These are phyloP conservation scores for Tulasnella calospora DNA, from an alignment of 768 basidiomycete species.

Conservation along the genomic window DNA sequence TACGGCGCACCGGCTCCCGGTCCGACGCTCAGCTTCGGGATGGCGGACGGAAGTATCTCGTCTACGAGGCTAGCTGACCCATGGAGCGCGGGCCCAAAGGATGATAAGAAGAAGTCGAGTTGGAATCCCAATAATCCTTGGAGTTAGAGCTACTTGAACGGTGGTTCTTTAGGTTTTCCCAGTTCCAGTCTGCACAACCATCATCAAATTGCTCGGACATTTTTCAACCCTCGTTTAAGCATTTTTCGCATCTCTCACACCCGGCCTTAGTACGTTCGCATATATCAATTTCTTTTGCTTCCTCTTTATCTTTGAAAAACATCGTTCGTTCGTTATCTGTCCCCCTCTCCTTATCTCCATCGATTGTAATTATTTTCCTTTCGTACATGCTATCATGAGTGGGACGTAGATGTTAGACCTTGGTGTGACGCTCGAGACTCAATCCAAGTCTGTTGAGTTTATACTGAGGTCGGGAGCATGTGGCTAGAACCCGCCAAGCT, in stretches of 20 bases:
- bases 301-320: background rate
- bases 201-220: background rate
- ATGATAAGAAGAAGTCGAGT: constrained; percentile 5
- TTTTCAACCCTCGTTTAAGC: background rate
- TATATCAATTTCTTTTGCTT: background rate
- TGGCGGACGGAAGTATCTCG: constrained; percentile 25
- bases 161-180: background rate
- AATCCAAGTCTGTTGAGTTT: too few species aligned
- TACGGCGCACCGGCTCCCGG: constrained; percentile 15
- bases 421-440: background rate
- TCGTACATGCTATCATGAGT: too few species aligned
- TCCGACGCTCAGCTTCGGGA: constrained; percentile 25
- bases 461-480: too few species aligned
- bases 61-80: constrained; percentile 21
- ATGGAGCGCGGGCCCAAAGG: constrained; percentile 15
- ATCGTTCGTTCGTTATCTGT: background rate
- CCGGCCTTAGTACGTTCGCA: background rate
- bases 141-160: background rate
- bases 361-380: background rate
- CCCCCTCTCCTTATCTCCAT: background rate
- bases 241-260: background rate
- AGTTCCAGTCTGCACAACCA: background rate
- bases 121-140: constrained; percentile 17
- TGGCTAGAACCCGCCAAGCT: too few species aligned
- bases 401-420: background rate